These are phyloP conservation scores for Aphanocladium album DNA, from an alignment of 2,329 filamentous ascomycete species.

Conservation along the genomic window DNA sequence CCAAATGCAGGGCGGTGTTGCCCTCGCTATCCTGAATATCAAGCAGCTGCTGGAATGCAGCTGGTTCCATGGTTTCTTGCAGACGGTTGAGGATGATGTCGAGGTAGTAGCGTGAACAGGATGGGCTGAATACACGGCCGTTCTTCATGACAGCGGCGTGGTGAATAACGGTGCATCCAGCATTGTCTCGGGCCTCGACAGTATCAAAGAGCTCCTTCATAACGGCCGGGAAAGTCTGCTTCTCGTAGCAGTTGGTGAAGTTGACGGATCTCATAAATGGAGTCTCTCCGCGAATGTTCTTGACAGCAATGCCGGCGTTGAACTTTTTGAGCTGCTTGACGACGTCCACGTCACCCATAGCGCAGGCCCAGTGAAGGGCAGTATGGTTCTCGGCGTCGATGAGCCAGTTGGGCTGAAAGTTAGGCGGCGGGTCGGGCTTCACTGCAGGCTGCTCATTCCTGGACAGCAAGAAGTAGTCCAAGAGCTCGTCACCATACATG, in stretches of 20 bases:
- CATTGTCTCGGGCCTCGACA: slow-evolving; percentile 71
- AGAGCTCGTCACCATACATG: slow-evolving; percentile 83
- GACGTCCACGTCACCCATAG: slow-evolving; percentile 93
- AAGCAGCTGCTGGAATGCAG: slow-evolving; percentile 71
- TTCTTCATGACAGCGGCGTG: slow-evolving; percentile 87
- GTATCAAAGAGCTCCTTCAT: slow-evolving; percentile 80
- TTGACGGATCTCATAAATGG: slow-evolving; percentile 91
- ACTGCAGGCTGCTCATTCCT: slow-evolving; percentile 70
- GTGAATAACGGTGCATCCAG: slow-evolving; percentile 85
- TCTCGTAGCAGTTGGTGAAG: slow-evolving; percentile 96
- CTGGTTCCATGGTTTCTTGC: slow-evolving; percentile 68
- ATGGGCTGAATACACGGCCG: slow-evolving; percentile 74
- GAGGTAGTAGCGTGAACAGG: slow-evolving; percentile 87
- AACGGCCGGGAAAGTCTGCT: slow-evolving; percentile 80
- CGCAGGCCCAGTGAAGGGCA: slow-evolving; percentile 92
- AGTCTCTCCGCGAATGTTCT: slow-evolving; percentile 74
- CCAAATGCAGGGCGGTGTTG: slow-evolving; percentile 75
- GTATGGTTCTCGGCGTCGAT: slow-evolving; percentile 93
- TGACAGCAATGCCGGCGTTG: slow-evolving; percentile 66
- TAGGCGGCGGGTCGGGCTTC: slow-evolving; percentile 72
- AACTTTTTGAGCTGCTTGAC: slow-evolving; percentile 82
- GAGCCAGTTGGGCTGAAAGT: slow-evolving; percentile 84
- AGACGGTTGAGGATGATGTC: slow-evolving; percentile 87
- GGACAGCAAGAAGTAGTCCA: slow-evolving; percentile 92
- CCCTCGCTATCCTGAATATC: slow-evolving; percentile 81